A percentile compares a stretch with the other conserved stretches of the same genome.
Conservation (phyloP, 1,284 basidiomycete genomes). For the Vanrija sp. region DNA sequence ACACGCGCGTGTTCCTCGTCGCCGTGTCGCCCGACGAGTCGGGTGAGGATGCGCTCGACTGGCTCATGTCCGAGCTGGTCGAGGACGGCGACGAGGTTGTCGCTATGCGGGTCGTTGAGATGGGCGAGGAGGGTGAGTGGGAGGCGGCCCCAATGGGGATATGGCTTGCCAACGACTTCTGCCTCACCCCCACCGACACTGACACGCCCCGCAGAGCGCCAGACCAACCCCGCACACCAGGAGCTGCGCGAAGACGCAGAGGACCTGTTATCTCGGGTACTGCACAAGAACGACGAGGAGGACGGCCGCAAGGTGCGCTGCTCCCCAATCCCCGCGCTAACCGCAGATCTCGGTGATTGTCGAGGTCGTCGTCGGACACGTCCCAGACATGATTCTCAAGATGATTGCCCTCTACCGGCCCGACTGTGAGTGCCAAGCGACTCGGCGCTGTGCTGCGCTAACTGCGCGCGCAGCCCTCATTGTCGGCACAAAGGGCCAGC, state of each 20-base stretch:
- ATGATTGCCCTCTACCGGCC: conserved; percentile 93
- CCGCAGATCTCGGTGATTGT: conserved; percentile 79
- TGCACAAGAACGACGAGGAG: conserved; percentile 77
- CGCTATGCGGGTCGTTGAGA: conserved; percentile 82
- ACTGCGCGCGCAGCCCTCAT: conserved; percentile 64
- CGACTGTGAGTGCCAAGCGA: conserved; percentile 56
- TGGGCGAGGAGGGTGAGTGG: conserved; percentile 65
- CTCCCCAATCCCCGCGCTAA: conserved; percentile 5
- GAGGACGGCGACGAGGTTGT: conserved; percentile 94
- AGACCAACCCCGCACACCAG: conserved; percentile 57
- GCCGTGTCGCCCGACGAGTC: conserved; percentile 86
- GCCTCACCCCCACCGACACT: no score
- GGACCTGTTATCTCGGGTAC: conserved; percentile 72
- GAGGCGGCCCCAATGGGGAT: no score
- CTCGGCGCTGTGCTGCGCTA: neutral
- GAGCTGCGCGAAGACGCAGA: conserved; percentile 82
- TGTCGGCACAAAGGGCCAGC: conserved; percentile 80
- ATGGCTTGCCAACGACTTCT: no score
- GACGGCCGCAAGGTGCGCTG: conserved; percentile 64
- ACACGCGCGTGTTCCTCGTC: conserved; percentile 85
- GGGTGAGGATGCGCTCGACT: conserved; percentile 77
- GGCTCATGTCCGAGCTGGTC: conserved; percentile 77
- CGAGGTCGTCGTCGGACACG: conserved; percentile 87
- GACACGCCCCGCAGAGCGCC: conserved; percentile 64
- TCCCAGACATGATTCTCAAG: conserved; percentile 82